Conservation (phyloP, 2,329 filamentous ascomycete genomes). For the Paraphoma sp. region DNA sequence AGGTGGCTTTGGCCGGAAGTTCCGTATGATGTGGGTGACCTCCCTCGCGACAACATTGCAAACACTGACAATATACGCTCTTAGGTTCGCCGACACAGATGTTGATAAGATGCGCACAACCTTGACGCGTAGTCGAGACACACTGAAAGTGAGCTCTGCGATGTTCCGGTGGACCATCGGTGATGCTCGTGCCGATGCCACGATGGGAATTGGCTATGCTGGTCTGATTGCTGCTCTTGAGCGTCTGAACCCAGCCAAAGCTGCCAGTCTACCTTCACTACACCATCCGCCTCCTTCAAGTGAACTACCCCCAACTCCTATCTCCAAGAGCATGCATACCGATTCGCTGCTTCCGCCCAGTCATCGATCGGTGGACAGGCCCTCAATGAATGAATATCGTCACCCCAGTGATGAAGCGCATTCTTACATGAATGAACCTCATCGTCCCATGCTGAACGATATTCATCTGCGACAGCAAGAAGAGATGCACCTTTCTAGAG, state of each 20-base stretch:
- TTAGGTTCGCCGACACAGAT: conserved; percentile 57
- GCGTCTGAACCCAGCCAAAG: conserved; percentile 50
- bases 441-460: conserved; percentile 16
- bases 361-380: conserved; percentile 15
- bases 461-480: conserved; percentile 23
- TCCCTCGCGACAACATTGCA: background rate
- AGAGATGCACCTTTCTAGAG: conserved; percentile 20
- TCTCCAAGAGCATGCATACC: conserved; percentile 19
- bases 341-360: conserved; percentile 7
- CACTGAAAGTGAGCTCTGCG: conserved; percentile 68
- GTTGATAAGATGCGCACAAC: conserved; percentile 66
- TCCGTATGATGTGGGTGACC: conserved; percentile 58
- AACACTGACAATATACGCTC: background rate
- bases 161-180: conserved; percentile 72
- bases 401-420: conserved; percentile 10
- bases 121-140: conserved; percentile 65
- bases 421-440: conserved; percentile 15
- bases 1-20: conserved; percentile 66
- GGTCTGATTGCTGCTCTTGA: conserved; percentile 70
- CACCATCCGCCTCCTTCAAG: conserved; percentile 38
- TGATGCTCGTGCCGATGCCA: conserved; percentile 62
- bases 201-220: conserved; percentile 71
- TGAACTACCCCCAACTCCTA: conserved; percentile 36
- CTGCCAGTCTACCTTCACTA: conserved; percentile 26
- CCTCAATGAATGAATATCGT: conserved; percentile 28